Evolutionary conservation across 2,329 filamentous ascomycete species (phyloP).

Genomic region (Phialemoniopsis sp.): DNA sequence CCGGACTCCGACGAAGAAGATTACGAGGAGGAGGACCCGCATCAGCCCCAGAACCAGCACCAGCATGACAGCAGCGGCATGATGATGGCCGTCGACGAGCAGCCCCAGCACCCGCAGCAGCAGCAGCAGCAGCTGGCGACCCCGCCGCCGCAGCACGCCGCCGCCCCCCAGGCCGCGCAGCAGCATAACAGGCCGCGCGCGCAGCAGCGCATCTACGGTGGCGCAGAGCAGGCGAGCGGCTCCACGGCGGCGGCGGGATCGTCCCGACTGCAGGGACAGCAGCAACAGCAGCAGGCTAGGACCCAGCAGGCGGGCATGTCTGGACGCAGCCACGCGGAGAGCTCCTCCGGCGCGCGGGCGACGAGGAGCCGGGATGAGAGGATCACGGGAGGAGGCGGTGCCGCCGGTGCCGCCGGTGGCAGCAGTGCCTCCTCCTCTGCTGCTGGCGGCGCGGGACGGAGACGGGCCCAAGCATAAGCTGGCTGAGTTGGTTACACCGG

Average conservation of each 20-base stretch:
- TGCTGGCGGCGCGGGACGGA: no score
- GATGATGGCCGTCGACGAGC: constrained; percentile 6
- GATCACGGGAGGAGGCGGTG: constrained; percentile 12
- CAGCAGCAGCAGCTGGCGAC: constrained; percentile 1
- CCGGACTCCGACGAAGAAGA: background rate
- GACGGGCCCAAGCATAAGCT: no score
- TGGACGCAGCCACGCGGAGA: background rate
- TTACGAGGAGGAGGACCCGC: no score
- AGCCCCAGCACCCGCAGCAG: constrained; percentile 1
- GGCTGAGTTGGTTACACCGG: no score
- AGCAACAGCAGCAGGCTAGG: background rate
- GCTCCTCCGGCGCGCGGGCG: constrained; percentile 8
- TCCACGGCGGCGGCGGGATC: no score
- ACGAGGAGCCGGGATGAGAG: constrained; percentile 24
- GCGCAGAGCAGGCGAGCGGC: background rate
- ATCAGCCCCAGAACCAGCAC: background rate
- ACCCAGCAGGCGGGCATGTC: constrained; percentile 1
- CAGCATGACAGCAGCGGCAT: background rate
- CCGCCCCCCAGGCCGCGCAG: background rate
- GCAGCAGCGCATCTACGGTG: background rate
- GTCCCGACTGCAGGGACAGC: background rate
- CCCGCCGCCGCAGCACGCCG: background rate
- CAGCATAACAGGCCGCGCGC: background rate
- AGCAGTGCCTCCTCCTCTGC: background rate
- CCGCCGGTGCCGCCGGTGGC: constrained; percentile 13